Evolutionary conservation across 345 rosid species (phyloP).

Genomic region (Nasturtium officinale): DNA sequence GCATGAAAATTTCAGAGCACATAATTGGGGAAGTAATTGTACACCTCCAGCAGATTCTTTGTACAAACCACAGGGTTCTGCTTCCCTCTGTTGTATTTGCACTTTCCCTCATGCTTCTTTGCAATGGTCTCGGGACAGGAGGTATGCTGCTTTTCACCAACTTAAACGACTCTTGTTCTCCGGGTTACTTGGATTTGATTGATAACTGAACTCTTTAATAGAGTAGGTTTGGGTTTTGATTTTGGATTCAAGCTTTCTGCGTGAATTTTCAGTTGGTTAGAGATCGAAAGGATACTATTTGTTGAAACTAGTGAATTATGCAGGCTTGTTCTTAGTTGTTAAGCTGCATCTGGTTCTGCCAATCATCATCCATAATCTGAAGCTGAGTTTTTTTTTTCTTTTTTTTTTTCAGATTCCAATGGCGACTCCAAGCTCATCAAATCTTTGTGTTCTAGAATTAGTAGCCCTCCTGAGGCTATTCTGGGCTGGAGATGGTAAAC

Average conservation of each 20-base stretch:
- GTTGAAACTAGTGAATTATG: slow-evolving; percentile 17
- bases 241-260: slow-evolving; percentile 12
- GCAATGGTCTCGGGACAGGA: slow-evolving; percentile 35
- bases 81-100: slow-evolving; percentile 72
- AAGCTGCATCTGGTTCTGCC: background rate
- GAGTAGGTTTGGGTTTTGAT: slow-evolving; percentile 1
- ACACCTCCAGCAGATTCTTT: slow-evolving; percentile 65
- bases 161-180: slow-evolving; percentile 11
- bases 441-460: slow-evolving; percentile 52
- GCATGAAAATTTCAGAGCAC: slow-evolving; percentile 42
- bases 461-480: slow-evolving; percentile 67
- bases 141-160: slow-evolving; percentile 50
- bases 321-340: slow-evolving; percentile 2
- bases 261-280: background rate
- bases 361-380: slow-evolving; percentile 6
- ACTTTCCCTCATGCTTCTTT: slow-evolving; percentile 58
- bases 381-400: background rate
- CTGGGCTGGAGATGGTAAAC: slow-evolving; percentile 87
- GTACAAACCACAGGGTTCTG: slow-evolving; percentile 47
- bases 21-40: slow-evolving; percentile 55
- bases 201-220: background rate
- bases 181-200: slow-evolving; percentile 1
- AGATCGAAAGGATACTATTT: background rate
- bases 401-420: slow-evolving; percentile 30
- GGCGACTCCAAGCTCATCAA: slow-evolving; percentile 29